Conservation (phyloP, 768 basidiomycete genomes). For the Lyophyllum shimeji region DNA sequence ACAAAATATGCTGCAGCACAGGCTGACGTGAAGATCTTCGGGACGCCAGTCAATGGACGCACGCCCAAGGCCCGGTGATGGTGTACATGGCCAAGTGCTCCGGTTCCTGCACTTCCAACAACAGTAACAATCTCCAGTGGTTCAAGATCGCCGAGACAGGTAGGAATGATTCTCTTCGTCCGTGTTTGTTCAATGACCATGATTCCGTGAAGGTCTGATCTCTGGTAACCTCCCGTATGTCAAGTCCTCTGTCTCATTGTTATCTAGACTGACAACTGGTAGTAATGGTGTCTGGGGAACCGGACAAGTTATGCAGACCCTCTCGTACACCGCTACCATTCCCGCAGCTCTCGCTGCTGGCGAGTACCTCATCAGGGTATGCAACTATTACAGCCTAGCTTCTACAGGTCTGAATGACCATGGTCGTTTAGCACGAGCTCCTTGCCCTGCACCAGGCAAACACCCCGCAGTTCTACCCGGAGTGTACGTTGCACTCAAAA, state of each 20-base stretch:
- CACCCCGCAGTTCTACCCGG: conserved; percentile 40
- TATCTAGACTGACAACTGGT: background rate
- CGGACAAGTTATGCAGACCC: conserved; percentile 25
- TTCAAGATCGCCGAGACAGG: conserved; percentile 38
- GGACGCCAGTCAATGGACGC: conserved; percentile 29
- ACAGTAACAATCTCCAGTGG: conserved; percentile 32
- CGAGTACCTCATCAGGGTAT: conserved; percentile 36
- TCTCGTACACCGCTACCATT: conserved; percentile 32
- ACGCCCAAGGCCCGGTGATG: conserved; percentile 35
- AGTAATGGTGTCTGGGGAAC: conserved; percentile 31
- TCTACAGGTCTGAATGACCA: background rate
- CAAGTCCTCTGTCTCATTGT: background rate
- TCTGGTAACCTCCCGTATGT: conserved; percentile 30
- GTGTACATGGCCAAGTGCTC: conserved; percentile 38
- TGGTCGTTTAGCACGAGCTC: conserved; percentile 27
- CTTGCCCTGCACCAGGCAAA: conserved; percentile 38
- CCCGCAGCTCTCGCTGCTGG: conserved; percentile 32
- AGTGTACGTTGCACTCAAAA: conserved; percentile 28
- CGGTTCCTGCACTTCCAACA: conserved; percentile 29
- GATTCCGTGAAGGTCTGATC: conserved; percentile 13
- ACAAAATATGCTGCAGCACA: background rate
- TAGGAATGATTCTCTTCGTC: background rate
- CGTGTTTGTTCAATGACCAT: background rate
- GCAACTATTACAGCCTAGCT: background rate
- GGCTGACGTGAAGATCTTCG: background rate